A percentile compares a stretch with the other conserved stretches of the same genome.
phyloP scores from a whole-genome alignment of 805 yeast genomes.

The Pichia occidentalis region DNA sequence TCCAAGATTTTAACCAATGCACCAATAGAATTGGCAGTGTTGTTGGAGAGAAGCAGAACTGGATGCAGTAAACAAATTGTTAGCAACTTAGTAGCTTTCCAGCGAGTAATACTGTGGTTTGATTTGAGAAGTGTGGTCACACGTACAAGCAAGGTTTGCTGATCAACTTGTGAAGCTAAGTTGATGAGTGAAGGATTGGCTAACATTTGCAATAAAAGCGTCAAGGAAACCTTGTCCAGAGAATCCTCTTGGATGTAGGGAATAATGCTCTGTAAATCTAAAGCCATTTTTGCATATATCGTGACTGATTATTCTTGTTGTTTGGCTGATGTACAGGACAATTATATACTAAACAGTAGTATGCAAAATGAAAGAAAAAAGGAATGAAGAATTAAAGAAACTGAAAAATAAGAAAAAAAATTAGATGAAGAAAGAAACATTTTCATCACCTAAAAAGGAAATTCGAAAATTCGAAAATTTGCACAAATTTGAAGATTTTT shows the following conservation, averaged over 20 bases:
- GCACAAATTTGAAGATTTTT: not conserved
- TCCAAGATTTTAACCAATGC: constrained; percentile 38
- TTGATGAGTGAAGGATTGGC: constrained; percentile 29
- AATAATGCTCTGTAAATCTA: constrained; percentile 20
- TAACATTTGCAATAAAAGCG: constrained; percentile 20
- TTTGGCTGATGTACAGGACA: too few relatives aligned
- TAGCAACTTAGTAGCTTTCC: constrained; percentile 52
- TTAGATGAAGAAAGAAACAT: too few relatives aligned
- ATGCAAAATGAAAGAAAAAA: too few relatives aligned
- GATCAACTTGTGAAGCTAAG: constrained; percentile 42
- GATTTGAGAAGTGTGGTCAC: constrained; percentile 39
- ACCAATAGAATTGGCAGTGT: constrained; percentile 35
- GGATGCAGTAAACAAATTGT: constrained; percentile 32
- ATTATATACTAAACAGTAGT: too few relatives aligned
- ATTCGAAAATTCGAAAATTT: not conserved
- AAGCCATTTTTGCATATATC: constrained; percentile 1
- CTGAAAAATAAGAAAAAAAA: constrained; percentile 2
- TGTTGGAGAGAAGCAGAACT: constrained; percentile 31
- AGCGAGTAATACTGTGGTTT: constrained; percentile 38
- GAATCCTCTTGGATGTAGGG: constrained; percentile 24
- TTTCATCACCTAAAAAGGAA: constrained; percentile 1
- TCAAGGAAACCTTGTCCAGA: constrained; percentile 20
- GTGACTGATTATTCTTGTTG: too few relatives aligned
- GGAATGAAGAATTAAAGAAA: too few relatives aligned
- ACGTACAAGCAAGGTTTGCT: constrained; percentile 43